Percentiles rank a stretch among this genome's conserved stretches.
Evolutionary conservation across 805 yeast genomes (phyloP).

Genomic region (Wickerhamomyces strasburgensis): DNA sequence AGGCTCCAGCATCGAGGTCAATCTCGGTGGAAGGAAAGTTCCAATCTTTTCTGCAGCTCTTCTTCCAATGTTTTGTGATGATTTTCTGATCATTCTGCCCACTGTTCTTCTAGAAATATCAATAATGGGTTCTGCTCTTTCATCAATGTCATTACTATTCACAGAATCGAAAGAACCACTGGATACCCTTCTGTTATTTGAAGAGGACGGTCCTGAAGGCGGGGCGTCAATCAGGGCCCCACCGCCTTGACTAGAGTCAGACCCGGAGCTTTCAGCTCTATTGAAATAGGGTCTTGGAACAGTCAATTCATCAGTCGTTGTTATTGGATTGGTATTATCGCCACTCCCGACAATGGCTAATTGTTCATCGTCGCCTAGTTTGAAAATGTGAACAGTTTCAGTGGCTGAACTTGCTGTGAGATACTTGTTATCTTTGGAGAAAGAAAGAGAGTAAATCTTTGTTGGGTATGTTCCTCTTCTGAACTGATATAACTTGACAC

Average conservation of each 20-base stretch:
- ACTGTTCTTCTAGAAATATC: conserved; percentile 69
- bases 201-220: not conserved
- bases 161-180: conserved; percentile 25
- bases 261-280: conserved; percentile 20
- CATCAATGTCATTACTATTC: conserved; percentile 18
- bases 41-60: conserved; percentile 87
- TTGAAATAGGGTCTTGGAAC: conserved; percentile 10
- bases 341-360: not conserved
- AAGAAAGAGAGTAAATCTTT: conserved; percentile 67
- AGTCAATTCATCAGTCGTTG: not conserved
- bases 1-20: conserved; percentile 82
- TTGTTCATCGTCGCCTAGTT: conserved; percentile 41
- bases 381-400: conserved; percentile 89
- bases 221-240: no score
- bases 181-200: conserved; percentile 18
- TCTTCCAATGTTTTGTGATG: conserved; percentile 72
- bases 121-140: conserved; percentile 51
- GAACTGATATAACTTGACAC: conserved; percentile 60
- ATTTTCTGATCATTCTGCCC: conserved; percentile 68
- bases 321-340: not conserved
- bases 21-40: conserved; percentile 74
- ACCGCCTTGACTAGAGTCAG: conserved; percentile 13
- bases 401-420: conserved; percentile 84
- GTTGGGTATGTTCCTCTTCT: conserved; percentile 85
- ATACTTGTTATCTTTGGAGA: conserved; percentile 63